Percentiles rank a stretch among this genome's conserved stretches.
These are phyloP conservation scores for Venturia pyrina DNA, from an alignment of 2,329 filamentous ascomycete species.

Conservation along the genomic window DNA sequence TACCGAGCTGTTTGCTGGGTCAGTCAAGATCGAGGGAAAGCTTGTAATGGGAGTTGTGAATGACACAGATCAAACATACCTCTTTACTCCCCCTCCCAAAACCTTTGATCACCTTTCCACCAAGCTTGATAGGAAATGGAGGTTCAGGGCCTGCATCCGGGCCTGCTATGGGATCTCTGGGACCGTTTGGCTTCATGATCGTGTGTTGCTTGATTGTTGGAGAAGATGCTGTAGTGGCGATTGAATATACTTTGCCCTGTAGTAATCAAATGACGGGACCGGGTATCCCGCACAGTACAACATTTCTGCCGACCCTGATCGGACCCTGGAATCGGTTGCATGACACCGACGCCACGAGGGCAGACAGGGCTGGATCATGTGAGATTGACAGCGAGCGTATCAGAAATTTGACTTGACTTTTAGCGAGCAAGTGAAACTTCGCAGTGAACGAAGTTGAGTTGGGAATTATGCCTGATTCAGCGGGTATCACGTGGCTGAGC, in stretches of 20 bases:
- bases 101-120: slow-evolving; percentile 80
- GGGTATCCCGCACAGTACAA: too few relatives aligned
- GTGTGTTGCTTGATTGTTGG: background rate
- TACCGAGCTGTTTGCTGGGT: slow-evolving; percentile 58
- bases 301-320: background rate
- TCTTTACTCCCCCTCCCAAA: slow-evolving; percentile 93
- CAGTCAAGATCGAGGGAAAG: background rate
- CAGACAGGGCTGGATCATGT: background rate
- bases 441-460: too few relatives aligned
- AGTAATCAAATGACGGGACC: background rate
- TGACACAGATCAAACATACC: slow-evolving; percentile 35
- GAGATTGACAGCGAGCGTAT: background rate
- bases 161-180: slow-evolving; percentile 47
- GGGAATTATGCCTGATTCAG: too few relatives aligned
- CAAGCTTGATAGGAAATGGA: slow-evolving; percentile 76
- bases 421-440: too few relatives aligned
- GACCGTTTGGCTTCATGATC: slow-evolving; percentile 8
- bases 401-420: too few relatives aligned
- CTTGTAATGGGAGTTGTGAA: background rate
- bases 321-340: background rate
- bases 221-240: background rate
- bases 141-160: slow-evolving; percentile 59
- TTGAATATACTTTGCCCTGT: background rate
- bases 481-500: too few relatives aligned
- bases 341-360: background rate